Evolutionary conservation across 2,329 filamentous ascomycete species (phyloP).

Genomic region (Periconia macrospinosa): DNA sequence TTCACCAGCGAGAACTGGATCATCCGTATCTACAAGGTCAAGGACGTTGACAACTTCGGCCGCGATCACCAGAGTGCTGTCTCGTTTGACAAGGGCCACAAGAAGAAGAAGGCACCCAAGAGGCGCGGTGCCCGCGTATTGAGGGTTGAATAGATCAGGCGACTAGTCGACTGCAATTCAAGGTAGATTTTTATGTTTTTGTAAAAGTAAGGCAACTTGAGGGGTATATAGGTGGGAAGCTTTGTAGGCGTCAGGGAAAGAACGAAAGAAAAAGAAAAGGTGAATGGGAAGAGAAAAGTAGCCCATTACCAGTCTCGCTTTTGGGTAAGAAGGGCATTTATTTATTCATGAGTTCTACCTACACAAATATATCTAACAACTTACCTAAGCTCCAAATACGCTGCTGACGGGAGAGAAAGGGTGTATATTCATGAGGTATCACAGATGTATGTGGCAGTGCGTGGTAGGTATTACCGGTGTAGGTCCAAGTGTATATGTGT

Average conservation of each 20-base stretch:
- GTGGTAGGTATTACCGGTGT: neutral
- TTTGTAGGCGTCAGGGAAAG: conserved; percentile 29
- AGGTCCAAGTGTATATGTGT: neutral
- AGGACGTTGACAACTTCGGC: conserved; percentile 94
- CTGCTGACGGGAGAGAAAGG: neutral
- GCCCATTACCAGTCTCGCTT: neutral
- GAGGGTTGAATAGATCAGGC: conserved; percentile 65
- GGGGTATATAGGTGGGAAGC: neutral
- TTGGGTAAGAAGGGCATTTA: neutral
- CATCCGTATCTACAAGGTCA: conserved; percentile 99
- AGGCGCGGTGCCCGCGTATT: conserved; percentile 72
- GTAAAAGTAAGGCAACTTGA: conserved; percentile 26
- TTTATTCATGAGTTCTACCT: neutral
- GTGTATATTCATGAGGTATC: neutral
- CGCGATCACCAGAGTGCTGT: conserved; percentile 75
- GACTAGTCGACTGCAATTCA: conserved; percentile 6
- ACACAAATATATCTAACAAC: neutral
- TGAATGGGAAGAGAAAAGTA: conserved; percentile 19
- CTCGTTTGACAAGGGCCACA: conserved; percentile 76
- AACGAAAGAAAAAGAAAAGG: conserved; percentile 26
- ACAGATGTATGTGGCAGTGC: too few species aligned
- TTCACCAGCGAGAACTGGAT: conserved; percentile 99
- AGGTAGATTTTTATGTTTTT: conserved; percentile 25
- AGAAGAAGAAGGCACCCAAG: conserved; percentile 78
- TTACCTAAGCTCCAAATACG: neutral